These are phyloP conservation scores for Dendrocalamus sinicus DNA, from an alignment of 176 grass and related monocot species.

Conservation along the genomic window DNA sequence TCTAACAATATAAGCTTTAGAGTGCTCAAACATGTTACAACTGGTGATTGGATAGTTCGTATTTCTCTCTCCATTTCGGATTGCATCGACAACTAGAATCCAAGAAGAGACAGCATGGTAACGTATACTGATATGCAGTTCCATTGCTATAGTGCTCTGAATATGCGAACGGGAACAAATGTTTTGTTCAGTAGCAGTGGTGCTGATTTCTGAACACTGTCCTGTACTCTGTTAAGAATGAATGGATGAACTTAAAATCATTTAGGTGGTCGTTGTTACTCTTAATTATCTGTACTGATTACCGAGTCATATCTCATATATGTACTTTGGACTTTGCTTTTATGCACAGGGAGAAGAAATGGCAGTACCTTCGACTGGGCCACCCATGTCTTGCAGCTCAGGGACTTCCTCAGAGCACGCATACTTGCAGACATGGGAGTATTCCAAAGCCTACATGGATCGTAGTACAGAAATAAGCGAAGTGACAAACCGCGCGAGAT, in stretches of 20 bases:
- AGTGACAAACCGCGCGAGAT: neutral
- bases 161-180: neutral
- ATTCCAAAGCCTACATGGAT: conserved; percentile 64
- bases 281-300: neutral
- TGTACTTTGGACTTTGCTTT: neutral
- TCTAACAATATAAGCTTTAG: neutral
- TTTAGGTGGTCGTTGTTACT: neutral
- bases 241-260: neutral
- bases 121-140: neutral
- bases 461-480: too few species aligned
- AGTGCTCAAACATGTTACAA: neutral
- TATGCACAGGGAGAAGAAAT: neutral
- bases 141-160: neutral
- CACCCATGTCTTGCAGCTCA: conserved; percentile 96
- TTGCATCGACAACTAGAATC: neutral
- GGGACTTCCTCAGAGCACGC: conserved; percentile 98
- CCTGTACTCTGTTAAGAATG: neutral
- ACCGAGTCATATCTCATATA: neutral
- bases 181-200: neutral
- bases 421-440: conserved; percentile 98
- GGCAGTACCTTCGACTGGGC: conserved; percentile 78
- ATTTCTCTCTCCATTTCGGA: neutral
- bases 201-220: neutral
- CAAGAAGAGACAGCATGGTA: neutral
- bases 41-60: neutral